phyloP scores from a whole-genome alignment of 495 filamentous ascomycete genomes.

The Usnea hakonensis region DNA sequence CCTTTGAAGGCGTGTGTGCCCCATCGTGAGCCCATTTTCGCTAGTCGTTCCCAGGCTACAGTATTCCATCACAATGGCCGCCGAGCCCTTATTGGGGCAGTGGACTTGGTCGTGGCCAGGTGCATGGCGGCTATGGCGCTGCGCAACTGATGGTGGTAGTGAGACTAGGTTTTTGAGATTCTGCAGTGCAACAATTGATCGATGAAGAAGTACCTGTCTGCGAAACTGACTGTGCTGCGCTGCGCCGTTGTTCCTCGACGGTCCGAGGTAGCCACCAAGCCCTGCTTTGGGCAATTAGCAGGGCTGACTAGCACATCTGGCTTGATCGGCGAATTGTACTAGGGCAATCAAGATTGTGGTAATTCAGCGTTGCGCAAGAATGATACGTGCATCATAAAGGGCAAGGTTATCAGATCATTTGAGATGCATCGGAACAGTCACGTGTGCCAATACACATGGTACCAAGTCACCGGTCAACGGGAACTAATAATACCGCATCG shows the following conservation, averaged over 20 bases:
- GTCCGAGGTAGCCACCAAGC: neutral
- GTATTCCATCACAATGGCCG: slow-evolving; percentile 1
- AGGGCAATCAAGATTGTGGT: neutral
- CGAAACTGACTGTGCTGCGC: neutral
- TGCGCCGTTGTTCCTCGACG: slow-evolving; percentile 1
- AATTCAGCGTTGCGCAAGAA: neutral
- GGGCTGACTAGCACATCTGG: neutral
- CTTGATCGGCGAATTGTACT: neutral
- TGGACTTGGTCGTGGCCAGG: slow-evolving; percentile 3
- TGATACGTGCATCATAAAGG: neutral
- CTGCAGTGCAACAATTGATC: neutral
- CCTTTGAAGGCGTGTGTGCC: neutral
- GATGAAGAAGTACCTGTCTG: neutral
- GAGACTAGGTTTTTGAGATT: neutral
- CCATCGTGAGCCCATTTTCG: slow-evolving; percentile 6
- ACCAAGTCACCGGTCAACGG: neutral
- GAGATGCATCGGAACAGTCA: neutral
- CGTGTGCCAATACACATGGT: neutral
- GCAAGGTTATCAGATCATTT: neutral
- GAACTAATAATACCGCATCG: neutral
- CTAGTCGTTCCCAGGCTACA: neutral
- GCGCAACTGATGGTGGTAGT: neutral
- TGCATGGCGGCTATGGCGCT: slow-evolving; percentile 5
- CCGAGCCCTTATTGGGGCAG: slow-evolving; percentile 8
- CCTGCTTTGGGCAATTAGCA: neutral